Percentiles rank a stretch among this genome's conserved stretches.
Evolutionary conservation across 176 grass and related monocot species (phyloP).

Genomic region (Oryza officinalis): DNA sequence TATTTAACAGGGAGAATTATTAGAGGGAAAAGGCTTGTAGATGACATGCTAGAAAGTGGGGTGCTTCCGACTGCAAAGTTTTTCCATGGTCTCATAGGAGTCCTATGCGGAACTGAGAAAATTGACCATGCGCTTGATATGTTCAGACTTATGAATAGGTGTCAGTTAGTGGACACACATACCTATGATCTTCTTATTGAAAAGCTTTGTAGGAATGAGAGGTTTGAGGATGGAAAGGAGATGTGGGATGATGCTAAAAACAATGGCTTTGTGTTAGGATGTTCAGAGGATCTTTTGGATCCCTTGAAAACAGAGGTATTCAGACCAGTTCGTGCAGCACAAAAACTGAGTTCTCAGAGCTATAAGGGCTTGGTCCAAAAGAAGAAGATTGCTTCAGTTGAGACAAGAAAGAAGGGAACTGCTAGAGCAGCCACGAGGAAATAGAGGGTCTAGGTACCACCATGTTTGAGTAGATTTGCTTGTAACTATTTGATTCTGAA

Average conservation of each 20-base stretch:
- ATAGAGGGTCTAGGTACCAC: constrained; percentile 38
- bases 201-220: constrained; percentile 63
- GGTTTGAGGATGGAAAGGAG: constrained; percentile 58
- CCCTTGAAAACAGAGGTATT: constrained; percentile 70
- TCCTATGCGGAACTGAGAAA: constrained; percentile 68
- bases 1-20: constrained; percentile 62
- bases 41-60: constrained; percentile 59
- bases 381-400: constrained; percentile 35
- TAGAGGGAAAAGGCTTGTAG: constrained; percentile 58
- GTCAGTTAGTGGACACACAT: constrained; percentile 15
- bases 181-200: constrained; percentile 68
- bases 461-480: not conserved
- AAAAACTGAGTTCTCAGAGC: constrained; percentile 34
- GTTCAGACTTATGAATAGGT: constrained; percentile 62
- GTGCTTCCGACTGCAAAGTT: constrained; percentile 49
- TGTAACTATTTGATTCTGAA: constrained; percentile 7
- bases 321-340: constrained; percentile 37
- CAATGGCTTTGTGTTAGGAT: constrained; percentile 47
- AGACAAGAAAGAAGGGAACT: constrained; percentile 28
- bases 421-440: constrained; percentile 20
- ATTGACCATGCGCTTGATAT: constrained; percentile 59
- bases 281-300: constrained; percentile 66
- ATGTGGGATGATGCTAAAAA: constrained; percentile 67
- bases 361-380: constrained; percentile 35
- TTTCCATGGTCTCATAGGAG: constrained; percentile 60